Evolutionary conservation across 331 rosid genomes (phyloP), one percentile per base, ranked within the genome.

Genomic region (Saraca asoca): DNA sequence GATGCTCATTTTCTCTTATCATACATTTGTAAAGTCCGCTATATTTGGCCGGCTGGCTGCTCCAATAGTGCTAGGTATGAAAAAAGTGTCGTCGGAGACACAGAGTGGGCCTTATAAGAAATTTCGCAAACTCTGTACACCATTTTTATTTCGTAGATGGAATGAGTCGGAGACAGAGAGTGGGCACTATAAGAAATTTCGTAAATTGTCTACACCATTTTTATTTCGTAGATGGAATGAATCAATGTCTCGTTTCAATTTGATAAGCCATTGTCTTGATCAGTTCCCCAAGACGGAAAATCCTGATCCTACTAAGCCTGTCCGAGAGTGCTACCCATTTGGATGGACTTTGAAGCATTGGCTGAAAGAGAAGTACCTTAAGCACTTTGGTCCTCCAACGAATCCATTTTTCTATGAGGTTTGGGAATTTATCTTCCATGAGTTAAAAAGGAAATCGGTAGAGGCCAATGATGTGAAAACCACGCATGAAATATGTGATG

Each of bases 391-490:
- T 24, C 31, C 31, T 24, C 31, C 31, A 24, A n/a, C n/a, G n/a
- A 24, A 24, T 3, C 31, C 31, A 24, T 24, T 24, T 24, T 24
- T 24, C 31, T 24, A 1, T 24, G n/a, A 48, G 2, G 51, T 78
- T 18, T 81, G 82, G 89, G 7, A 31, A 0, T 67, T 70, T 19
- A 48, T 81, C 56, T 81, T 78, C 18, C 0, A 0, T 0, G 24
- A 76, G 73, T 20, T 81, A 13, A 1, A 4, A 5, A 16, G 60
- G 48, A 84, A 84, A 68, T 82, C 82, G 7, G 5, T 1, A 0
- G 70, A 19, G 0, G 84, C 72, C 2, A 64, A 73, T 12, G 82
- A 68, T 71, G 58, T 55, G 11, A 79, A 81, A 13, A 69, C 42
- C 34, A 54, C 75, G 0, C 59, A 64, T 16, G 39, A 15, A 12